Evolutionary conservation across 176 grass and related monocot genomes (phyloP).

Genomic region (Oryza meyeriana): DNA sequence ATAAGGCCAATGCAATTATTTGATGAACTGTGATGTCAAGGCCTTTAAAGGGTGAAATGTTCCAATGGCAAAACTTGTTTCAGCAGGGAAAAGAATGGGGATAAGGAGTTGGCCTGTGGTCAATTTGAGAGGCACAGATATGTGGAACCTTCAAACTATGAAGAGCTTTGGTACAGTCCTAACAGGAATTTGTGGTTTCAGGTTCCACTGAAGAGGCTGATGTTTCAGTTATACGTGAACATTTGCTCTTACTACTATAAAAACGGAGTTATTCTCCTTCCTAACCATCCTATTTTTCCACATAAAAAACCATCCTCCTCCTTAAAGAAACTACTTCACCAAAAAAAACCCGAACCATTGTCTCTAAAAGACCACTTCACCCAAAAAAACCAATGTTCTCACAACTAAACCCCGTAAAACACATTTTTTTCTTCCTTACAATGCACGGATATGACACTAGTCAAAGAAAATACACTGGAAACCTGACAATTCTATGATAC

Average conservation of each 20-base stretch:
- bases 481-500: not conserved
- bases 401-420: too few species aligned
- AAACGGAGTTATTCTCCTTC: too few species aligned
- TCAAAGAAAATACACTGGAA: not conserved
- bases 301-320: too few species aligned
- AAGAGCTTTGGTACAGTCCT: not conserved
- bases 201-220: not conserved
- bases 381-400: too few species aligned
- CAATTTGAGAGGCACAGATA: not conserved
- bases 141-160: not conserved
- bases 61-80: constrained; percentile 22
- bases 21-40: not conserved
- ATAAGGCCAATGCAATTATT: not conserved
- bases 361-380: too few species aligned
- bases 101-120: not conserved
- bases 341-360: too few species aligned
- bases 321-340: too few species aligned
- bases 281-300: too few species aligned
- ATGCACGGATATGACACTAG: too few species aligned
- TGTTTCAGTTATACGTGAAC: not conserved
- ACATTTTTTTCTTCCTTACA: too few species aligned
- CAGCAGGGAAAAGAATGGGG: not conserved
- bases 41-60: not conserved
- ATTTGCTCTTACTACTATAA: not conserved
- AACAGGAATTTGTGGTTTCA: constrained; percentile 1